Evolutionary conservation across 1,284 basidiomycete genomes (phyloP), one percentile per base, ranked within the genome.

Genomic region (Puccinia horiana): DNA sequence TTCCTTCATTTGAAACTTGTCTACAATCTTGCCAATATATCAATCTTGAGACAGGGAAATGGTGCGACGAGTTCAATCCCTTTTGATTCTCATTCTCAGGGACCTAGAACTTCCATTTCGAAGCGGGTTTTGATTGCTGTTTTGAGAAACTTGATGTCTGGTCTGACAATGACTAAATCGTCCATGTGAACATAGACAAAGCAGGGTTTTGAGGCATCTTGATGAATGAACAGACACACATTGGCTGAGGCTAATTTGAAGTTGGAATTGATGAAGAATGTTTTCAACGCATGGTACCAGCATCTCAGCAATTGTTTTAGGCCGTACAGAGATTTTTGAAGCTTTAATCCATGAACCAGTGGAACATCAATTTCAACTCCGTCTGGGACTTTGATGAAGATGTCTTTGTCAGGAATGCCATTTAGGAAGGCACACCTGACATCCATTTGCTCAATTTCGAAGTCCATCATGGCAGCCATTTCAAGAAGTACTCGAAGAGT

Each of bases 361-460:
- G 63, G 63, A 18, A 40, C 14, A 3, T 37, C 29, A 2, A 40
- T 14, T 12, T 29, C 52, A 5, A 49, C 29, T n/a, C 58, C 58
- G 3, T 63, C 35, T 20, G 58, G 58, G n/a, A 63, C 29, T n/a
- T 63, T 63, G 44, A 76, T 76, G 54, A 35, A 58, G 14, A 76
- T 4, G n/a, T 76, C 52, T 40, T 76, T 35, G 2, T 76, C 74
- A 5, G 74, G 74, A 18, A 26, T 42, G 20, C 74, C 32, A 40
- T 76, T 56, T 3, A 76, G 54, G 26, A 76, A 76, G 8, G 54
- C 49, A 42, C 37, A 63, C 37, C 32, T 40, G 26, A 76, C 20
- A 47, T 63, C 40, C 75, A 76, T 76, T 47, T 76, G 75, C 11
- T 65, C 52, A 26, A 76, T 61, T 12, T 29, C 37, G 37, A 76